Evolutionary conservation across 1,284 basidiomycete species (phyloP).

Genomic region (Albatrellus sp.): DNA sequence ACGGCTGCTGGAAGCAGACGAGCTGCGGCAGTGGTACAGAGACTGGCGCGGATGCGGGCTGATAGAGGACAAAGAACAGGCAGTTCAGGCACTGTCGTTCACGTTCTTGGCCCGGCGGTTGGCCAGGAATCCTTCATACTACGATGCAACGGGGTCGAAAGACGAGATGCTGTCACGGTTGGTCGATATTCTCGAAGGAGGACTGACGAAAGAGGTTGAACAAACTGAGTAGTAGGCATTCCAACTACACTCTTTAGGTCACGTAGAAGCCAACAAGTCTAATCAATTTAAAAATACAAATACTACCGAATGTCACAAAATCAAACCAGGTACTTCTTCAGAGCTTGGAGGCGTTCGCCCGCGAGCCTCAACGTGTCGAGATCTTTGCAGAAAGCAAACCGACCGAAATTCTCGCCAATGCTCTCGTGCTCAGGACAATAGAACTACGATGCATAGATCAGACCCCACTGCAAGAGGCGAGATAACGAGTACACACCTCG

Average conservation of each 20-base stretch:
- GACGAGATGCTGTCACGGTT: slow-evolving; percentile 57
- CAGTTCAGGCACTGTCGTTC: slow-evolving; percentile 69
- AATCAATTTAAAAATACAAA: neutral
- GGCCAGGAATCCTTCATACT: slow-evolving; percentile 78
- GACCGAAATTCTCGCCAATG: slow-evolving; percentile 78
- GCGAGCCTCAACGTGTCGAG: slow-evolving; percentile 69
- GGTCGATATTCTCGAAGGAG: slow-evolving; percentile 44
- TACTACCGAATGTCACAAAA: neutral
- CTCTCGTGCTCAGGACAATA: slow-evolving; percentile 76
- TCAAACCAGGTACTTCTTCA: slow-evolving; percentile 52
- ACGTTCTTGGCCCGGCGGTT: slow-evolving; percentile 72
- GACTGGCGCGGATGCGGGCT: slow-evolving; percentile 24
- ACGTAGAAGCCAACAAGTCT: neutral
- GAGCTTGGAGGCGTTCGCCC: slow-evolving; percentile 60
- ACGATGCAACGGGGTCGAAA: slow-evolving; percentile 40
- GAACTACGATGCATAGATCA: slow-evolving; percentile 39
- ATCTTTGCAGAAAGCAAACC: slow-evolving; percentile 94
- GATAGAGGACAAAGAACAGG: slow-evolving; percentile 49
- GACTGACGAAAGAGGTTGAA: slow-evolving; percentile 3
- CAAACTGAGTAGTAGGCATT: too few species aligned
- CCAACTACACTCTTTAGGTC: too few species aligned
- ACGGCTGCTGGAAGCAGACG: slow-evolving; percentile 36
- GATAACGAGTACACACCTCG: slow-evolving; percentile 45
- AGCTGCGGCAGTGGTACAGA: slow-evolving; percentile 42
- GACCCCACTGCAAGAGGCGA: slow-evolving; percentile 3